Evolutionary conservation across 2,329 filamentous ascomycete species (phyloP), one percentile per base, ranked within the genome.

Genomic region (Epichloe sibirici): DNA sequence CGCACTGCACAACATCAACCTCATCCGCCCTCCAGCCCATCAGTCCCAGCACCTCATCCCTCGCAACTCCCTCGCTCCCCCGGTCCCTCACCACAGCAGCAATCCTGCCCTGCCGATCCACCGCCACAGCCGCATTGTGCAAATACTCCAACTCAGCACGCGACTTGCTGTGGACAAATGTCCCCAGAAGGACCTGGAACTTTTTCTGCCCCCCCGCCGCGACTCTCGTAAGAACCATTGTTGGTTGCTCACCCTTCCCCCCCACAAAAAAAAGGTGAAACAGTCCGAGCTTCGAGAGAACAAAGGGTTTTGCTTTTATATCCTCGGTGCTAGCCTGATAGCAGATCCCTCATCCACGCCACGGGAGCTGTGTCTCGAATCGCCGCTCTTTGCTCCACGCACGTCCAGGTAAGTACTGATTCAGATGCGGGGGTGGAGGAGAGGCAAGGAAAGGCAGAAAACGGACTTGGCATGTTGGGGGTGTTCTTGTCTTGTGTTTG

Each of bases 121-220:
- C 77, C 37, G 69, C 76, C 11, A 81, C 62, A 2, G 72, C 74
- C 0, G 75, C 66, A 49, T 74, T 61, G 59, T 80, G 74, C 9
- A 79, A 61, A 56, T 76, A 77, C 48, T 77, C 69, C 15, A 82
- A 69, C 59, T 74, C 64, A 53, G 69, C 67, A 3, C 73, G 70
- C 13, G 64, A 67, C 56, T 69, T 74, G 63, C 73, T 73, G 63
- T 81, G 76, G 53, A 82, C 67, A 58, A 82, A 82, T 0, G 73
- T 75, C 54, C 79, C 79, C 39, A 75, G 61, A 57, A 79, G 77
- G 21, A 81, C 59, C 59, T 77, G 69, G 48, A 73, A 72, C 52
- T 62, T 65, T 13, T 56, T 49, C 12, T 54, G 52, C 37, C 61
- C 50, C 38, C 61, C 50, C 57, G 60, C 56, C 0, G 38, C 47